phyloP scores from a whole-genome alignment of 2,329 filamentous ascomycete species.

The Sporothrix inflata region DNA sequence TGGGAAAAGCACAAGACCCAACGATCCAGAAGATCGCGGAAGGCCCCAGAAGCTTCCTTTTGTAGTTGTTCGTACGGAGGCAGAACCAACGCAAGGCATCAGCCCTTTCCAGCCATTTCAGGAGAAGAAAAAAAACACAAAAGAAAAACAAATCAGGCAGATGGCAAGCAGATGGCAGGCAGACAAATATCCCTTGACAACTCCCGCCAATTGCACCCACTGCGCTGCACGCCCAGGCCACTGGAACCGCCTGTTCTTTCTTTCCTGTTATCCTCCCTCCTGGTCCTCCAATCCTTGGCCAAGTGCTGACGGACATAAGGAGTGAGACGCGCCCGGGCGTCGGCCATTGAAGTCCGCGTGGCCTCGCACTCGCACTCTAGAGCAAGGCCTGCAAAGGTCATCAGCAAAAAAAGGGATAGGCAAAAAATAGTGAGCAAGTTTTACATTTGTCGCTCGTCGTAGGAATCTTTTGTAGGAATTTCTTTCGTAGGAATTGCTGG shows the following conservation, averaged over 20 bases:
- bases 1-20: neutral
- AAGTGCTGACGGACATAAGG: constrained; percentile 18
- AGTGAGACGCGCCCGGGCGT: neutral
- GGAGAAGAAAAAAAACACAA: neutral
- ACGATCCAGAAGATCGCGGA: neutral
- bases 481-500: neutral
- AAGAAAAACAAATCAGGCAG: neutral
- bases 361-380: neutral
- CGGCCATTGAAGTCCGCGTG: constrained; percentile 6
- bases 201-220: neutral
- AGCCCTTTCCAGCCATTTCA: too few species aligned
- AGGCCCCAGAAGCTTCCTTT: neutral
- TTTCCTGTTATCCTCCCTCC: neutral
- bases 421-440: too few species aligned
- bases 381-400: too few species aligned
- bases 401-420: too few species aligned
- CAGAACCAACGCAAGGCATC: too few species aligned
- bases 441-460: neutral
- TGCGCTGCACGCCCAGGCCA: neutral
- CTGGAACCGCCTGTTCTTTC: neutral
- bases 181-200: neutral
- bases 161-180: neutral
- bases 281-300: neutral
- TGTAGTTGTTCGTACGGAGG: neutral
- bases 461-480: neutral